Conservation (phyloP, 179 eudicot species). For the Spinacia oleracea region DNA sequence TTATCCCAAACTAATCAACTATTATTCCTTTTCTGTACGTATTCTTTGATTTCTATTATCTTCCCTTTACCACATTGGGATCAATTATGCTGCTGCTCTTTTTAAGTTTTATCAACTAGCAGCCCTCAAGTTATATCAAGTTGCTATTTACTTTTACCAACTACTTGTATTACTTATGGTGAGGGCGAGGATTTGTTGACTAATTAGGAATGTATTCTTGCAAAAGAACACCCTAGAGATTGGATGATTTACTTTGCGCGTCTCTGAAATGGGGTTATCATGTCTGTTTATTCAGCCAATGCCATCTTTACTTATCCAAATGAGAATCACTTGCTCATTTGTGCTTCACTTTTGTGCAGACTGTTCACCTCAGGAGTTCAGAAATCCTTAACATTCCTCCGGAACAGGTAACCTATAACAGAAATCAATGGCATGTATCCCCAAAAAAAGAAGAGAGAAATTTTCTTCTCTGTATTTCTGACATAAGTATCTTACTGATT, state of each 20-base stretch:
- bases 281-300: neutral
- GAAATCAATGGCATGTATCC: neutral
- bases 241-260: neutral
- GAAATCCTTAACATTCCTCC: conserved; percentile 41
- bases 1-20: neutral
- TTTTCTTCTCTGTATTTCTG: neutral
- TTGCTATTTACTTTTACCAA: neutral
- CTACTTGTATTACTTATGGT: neutral
- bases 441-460: neutral
- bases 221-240: neutral
- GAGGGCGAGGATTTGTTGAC: neutral
- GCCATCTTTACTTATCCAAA: neutral
- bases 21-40: neutral
- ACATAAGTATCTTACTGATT: neutral
- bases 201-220: neutral
- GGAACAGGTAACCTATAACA: conserved; percentile 47
- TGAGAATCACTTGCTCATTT: conserved; percentile 23
- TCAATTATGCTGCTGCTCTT: neutral
- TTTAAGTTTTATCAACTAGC: neutral
- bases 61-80: neutral
- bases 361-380: conserved; percentile 78
- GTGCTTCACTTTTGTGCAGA: conserved; percentile 35
- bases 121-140: too few relatives aligned
- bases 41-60: neutral
- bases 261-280: neutral